These are phyloP conservation scores for Gymnopilus junonius DNA, from an alignment of 768 basidiomycete genomes.

Conservation along the genomic window DNA sequence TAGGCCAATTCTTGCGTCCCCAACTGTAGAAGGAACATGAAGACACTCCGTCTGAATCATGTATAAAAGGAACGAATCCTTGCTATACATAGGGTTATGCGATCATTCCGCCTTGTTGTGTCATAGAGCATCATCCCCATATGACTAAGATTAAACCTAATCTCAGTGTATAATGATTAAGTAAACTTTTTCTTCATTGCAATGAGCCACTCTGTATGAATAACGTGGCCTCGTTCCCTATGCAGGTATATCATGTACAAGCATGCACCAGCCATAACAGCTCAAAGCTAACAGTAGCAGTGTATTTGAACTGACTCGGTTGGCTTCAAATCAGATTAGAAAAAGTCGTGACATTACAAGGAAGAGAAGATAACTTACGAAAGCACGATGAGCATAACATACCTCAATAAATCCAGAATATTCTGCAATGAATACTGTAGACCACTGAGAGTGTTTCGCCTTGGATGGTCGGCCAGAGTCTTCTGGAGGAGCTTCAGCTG, in stretches of 20 bases:
- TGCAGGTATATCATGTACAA: constrained; percentile 14
- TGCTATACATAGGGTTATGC: neutral
- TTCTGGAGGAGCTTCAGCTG: constrained; percentile 54
- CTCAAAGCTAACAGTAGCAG: constrained; percentile 15
- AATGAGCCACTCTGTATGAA: constrained; percentile 17
- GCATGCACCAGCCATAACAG: constrained; percentile 13
- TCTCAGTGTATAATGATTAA: neutral
- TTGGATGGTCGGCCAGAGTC: constrained; percentile 45
- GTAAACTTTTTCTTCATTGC: constrained; percentile 7
- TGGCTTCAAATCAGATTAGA: constrained; percentile 5
- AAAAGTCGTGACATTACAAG: too few species aligned
- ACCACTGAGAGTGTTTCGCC: constrained; percentile 44
- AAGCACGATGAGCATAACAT: constrained; percentile 18
- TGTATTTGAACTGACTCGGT: constrained; percentile 18
- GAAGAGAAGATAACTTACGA: constrained; percentile 5
- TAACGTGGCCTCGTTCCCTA: constrained; percentile 16
- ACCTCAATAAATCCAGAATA: constrained; percentile 31
- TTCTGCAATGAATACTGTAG: constrained; percentile 44
- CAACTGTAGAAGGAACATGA: too few species aligned
- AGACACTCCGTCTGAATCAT: too few species aligned
- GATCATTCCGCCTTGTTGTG: neutral
- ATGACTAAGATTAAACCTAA: neutral
- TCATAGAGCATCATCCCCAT: neutral
- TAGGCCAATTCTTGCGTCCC: too few species aligned
- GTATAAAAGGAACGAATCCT: neutral